Base-by-base conservation (phyloP, 2,329 filamentous ascomycete species). In the Ophiostoma populinum region DNA sequence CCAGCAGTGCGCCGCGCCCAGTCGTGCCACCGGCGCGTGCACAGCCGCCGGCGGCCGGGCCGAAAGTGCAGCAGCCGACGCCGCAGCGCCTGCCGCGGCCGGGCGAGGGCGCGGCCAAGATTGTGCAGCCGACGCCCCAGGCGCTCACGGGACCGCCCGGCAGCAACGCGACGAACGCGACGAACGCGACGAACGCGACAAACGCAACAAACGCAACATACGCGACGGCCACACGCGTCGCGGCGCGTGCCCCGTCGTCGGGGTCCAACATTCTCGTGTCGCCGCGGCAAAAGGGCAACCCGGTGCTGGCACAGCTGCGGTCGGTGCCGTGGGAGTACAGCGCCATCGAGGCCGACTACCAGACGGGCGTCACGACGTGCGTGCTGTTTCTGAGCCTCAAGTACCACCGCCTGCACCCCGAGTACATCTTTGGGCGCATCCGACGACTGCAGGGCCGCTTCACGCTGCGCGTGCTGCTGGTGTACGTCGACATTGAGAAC, bases 341-440 rank as follows among this genome's bases (percentile, higher is more conserved):
- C 42, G 87, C 95, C 49, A 93, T 93, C n/a, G 77, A 80, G 2
- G 82, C 87, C 21, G 90, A 98, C 57, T 98, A 92, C 53, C 78
- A 87, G 7, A 63, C 95, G 17, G 87, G 90, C 0, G 52, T 70
- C 27, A 92, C 85, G 0, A 92, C 86, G 6, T 93, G 87, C 49
- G 86, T 82, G 1, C 65, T 98, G 5, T 98, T 95, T 51, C 62
- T 98, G 27, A 66, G 82, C 32, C 68, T 98, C 36, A 98, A 95
- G 55, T 98, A 98, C 55, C 90, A 98, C 55, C 82, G 87, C 19
- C 67, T 98, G 35, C 90, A 98, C 51, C 90, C 90, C 1, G 90
- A 98, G 56, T 98, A 98, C 61, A 83, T 98, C 48, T 95, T 95
- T 60, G 85, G 79, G 17, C 79, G 90, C 38, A 92, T 98, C 46